Conservation (phyloP, 805 yeast genomes). For the Candida gorgasii region DNA sequence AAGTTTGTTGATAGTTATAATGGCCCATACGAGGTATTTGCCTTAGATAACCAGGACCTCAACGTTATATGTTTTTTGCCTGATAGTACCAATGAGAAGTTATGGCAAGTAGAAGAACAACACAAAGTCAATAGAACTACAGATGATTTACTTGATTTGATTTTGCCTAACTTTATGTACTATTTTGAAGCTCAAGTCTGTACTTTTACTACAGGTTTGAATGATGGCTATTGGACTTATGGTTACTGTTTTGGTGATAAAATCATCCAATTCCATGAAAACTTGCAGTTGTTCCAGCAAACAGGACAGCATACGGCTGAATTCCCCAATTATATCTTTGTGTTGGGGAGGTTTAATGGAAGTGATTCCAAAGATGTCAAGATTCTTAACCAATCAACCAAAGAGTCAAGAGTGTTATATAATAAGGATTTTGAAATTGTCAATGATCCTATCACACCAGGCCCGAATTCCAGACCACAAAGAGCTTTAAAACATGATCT, state of each 20-base stretch:
- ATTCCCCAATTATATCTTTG: conserved; percentile 33
- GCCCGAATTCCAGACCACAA: conserved; percentile 17
- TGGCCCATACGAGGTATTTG: conserved; percentile 12
- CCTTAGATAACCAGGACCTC: conserved; percentile 7
- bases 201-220: conserved; percentile 23
- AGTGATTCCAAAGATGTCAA: conserved; percentile 12
- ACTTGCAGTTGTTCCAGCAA: conserved; percentile 20
- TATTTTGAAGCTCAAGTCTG: conserved; percentile 24
- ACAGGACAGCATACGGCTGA: conserved; percentile 32
- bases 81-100: neutral
- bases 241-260: conserved; percentile 50
- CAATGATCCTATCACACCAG: conserved; percentile 18
- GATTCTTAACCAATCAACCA: conserved; percentile 23
- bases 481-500: conserved; percentile 40
- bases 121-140: conserved; percentile 5
- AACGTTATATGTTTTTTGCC: conserved; percentile 15
- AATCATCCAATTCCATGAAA: conserved; percentile 50
- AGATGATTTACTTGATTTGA: conserved; percentile 3
- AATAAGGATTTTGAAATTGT: conserved; percentile 29
- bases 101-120: neutral
- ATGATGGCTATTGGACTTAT: conserved; percentile 56
- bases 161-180: conserved; percentile 6
- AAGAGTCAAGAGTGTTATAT: conserved; percentile 18
- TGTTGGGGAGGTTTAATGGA: conserved; percentile 38
- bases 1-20: neutral